Evolutionary conservation across 23 red algal genomes (phyloP), one percentile per base, ranked within the genome.

Genomic region (Gracilaria gracilis): DNA sequence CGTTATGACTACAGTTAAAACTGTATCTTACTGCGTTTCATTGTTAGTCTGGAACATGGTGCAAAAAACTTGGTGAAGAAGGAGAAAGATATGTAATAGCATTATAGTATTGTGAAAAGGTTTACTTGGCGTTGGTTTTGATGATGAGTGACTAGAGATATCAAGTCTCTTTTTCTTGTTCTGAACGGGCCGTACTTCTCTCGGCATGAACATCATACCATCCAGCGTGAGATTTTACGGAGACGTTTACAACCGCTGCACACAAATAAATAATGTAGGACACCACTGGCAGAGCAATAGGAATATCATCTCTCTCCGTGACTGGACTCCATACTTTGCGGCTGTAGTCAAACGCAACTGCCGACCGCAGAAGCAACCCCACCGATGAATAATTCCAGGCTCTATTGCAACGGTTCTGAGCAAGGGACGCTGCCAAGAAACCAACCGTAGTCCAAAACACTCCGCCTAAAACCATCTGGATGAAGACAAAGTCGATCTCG

Each of bases 401-500:
- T 51, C 57, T 67, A 51, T 80, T 80, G n/a, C 20, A 35, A 9
- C 87, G 57, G 61, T 79, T 90, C 23, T 90, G 87, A 15, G 34
- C 74, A 44, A 81, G 70, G 31, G 71, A 55, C 16, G 62, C 87
- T 14, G 69, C 73, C 37, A 90, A 34, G 47, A 90, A 77, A 62
- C 51, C 76, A 53, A 51, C 24, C 28, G 87, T 90, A 4, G 81
- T n/a, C 87, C 87, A 90, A 70, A 90, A 90, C 32, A 90, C 57
- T 15, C 54, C 76, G 15, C 57, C 51, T 15, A 90, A 13, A 48
- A 90, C 87, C 49, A 90, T 59, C 46, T 90, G 87, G 32, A 90
- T 90, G 32, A 90, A 90, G 4, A 90, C 75, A 32, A 90, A 79
- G 61, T 90, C 81, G 46, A 90, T 57, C 64, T 90, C 87, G 35